Conservation (phyloP, 441 rosid species). For the Jatropha podagrica region DNA sequence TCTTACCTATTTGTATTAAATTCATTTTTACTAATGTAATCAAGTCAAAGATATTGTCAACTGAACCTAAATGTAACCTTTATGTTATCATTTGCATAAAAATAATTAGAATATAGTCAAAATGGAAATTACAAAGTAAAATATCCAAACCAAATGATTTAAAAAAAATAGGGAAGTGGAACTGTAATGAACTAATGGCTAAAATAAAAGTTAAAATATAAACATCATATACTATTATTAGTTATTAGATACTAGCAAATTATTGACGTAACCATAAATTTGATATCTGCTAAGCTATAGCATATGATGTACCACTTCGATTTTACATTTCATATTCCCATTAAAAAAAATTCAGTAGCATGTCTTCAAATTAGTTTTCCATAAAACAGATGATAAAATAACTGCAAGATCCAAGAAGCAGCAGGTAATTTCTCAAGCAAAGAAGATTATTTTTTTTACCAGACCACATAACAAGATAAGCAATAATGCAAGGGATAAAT, state of each 20-base stretch:
- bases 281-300: neutral
- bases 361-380: neutral
- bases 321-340: neutral
- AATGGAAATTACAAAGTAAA: no score
- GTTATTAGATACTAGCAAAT: neutral
- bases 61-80: no score
- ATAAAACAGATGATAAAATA: conserved; percentile 1
- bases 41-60: no score
- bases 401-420: neutral
- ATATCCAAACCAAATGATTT: no score
- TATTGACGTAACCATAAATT: neutral
- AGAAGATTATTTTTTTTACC: conserved; percentile 5
- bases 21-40: no score
- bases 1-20: no score
- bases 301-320: neutral
- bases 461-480: conserved; percentile 12
- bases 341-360: neutral
- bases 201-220: no score
- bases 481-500: neutral
- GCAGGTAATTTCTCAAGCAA: neutral
- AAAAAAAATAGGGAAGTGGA: no score
- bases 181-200: no score
- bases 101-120: no score
- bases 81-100: no score
- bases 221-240: no score